These are phyloP conservation scores for Hypoxylon rickii DNA, from an alignment of 495 filamentous ascomycete species.

Conservation along the genomic window DNA sequence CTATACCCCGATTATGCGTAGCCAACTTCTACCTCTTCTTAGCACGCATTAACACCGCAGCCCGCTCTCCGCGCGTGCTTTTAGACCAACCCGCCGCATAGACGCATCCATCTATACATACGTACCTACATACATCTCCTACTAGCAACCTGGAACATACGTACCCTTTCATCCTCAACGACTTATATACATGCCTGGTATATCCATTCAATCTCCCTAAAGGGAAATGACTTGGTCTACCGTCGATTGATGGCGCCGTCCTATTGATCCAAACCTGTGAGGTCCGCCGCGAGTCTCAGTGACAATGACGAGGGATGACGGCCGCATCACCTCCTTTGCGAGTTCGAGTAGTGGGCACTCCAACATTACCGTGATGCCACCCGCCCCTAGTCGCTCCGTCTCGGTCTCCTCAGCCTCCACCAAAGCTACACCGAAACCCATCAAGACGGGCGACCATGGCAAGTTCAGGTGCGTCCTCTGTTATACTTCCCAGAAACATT, in stretches of 20 bases:
- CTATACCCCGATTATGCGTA: slow-evolving; percentile 12
- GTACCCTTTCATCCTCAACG: not conserved
- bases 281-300: slow-evolving; percentile 35
- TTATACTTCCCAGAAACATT: no score
- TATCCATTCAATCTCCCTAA: slow-evolving; percentile 10
- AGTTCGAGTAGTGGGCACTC: slow-evolving; percentile 66
- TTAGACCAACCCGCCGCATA: slow-evolving; percentile 13
- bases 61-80: slow-evolving; percentile 14
- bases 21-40: not conserved
- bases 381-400: slow-evolving; percentile 53
- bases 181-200: slow-evolving; percentile 6
- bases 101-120: slow-evolving; percentile 3
- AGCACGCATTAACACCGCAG: not conserved
- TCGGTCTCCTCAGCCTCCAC: slow-evolving; percentile 49
- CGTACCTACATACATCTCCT: slow-evolving; percentile 8
- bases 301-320: slow-evolving; percentile 66
- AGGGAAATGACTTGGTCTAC: slow-evolving; percentile 26
- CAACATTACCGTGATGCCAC: slow-evolving; percentile 60
- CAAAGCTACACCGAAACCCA: slow-evolving; percentile 57
- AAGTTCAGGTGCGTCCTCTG: slow-evolving; percentile 51
- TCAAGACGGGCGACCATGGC: slow-evolving; percentile 60
- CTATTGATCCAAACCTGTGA: slow-evolving; percentile 35
- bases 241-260: slow-evolving; percentile 36
- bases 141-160: no score
- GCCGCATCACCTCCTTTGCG: slow-evolving; percentile 65